Base-by-base conservation (phyloP, 805 yeast genomes). In the Maudiozyma bulderi region DNA sequence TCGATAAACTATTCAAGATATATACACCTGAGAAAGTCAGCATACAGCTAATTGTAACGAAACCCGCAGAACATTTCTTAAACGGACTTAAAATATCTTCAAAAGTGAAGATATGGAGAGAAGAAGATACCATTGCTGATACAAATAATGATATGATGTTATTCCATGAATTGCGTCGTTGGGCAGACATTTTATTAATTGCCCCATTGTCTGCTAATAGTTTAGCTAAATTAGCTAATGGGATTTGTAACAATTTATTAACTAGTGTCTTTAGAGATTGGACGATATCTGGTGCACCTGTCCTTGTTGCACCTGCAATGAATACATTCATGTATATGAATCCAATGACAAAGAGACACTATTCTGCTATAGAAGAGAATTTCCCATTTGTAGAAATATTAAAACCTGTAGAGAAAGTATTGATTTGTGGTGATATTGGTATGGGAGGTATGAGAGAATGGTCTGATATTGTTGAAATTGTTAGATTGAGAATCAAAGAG, bases 361-460 rank as follows among this genome's bases (percentile, higher is more conserved):
- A 85, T 50, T 69, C 71, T 20, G 69, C 81, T 42, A 65, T 86
- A 15, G 68, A 73, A 7, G 90, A 84, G 55, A 88, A 82, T 56
- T 82, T 82, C 71, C 86, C 89, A 6, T 83, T 80, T 77, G 75
- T 84, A 47, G 85, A 82, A 51, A 75, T 86, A 15, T 67, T 86
- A 60, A 83, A 79, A 60, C 95, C 95, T 0, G 87, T 84, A 26
- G 95, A 86, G 57, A 86, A 86, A 61, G 89, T 86, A 54, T 74
- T 70, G 70, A 84, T 67, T 15, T 85, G 88, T 69, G 95, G 95
- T 58, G 95, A 86, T 61, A 84, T 86, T 53, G 93, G 93, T 11
- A 84, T 86, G 93, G 95, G 95, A 42, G 95, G 95, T 33, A 86
- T 86, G 95, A 77, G 88, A 73, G 93, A 85, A 60, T 85, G 88